Base-by-base conservation (phyloP, 371 early-diverging fungal species). In the Mucor plumbeus region DNA sequence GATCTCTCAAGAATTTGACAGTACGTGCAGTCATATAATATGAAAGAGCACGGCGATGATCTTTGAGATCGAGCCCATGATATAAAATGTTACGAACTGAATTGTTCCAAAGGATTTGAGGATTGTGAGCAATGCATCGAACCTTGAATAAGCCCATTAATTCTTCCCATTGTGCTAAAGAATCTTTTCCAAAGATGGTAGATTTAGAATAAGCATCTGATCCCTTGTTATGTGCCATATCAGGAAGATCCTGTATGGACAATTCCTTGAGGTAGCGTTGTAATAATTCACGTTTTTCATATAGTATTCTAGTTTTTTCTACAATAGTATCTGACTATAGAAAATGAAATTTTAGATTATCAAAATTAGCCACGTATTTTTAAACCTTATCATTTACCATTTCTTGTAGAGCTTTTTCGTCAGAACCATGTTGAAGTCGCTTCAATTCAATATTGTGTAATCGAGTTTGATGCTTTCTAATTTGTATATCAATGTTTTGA, bases 41-140 rank as follows among this genome's bases (percentile, higher is more conserved):
- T 0, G 48, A 43, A 17, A 58, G 65, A 1, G 68, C 69, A 17
- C 61, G 58, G 0, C 72, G 63, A 26, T 65, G 63, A 10, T 47
- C 50, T 15, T 64, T 58, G 9, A 75, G 44, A 7, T 74, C 68
- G 35, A 55, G 53, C 26, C 69, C 74, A 21, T 68, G 59, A 39
- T 65, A 65, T 3, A 77, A 11, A 1, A 67, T 54, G 36, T 77
- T 74, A 2, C 72, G 65, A 7, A 79, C 59, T 36, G 75, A 65
- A 34, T 72, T 75, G 47, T 77, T 79, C 72, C 70, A 79, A 6
- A 79, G 59, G 26, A 75, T 66, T 35, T 77, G 69, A 3, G 79
- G 77, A 41, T 72, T 74, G 21, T 79, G 75, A 5, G 77, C 65
- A 38, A 73, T 56, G 36, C 41, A 74, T 14, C 71, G 60, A 19